Conservation (phyloP, 805 yeast genomes). For the Naumovozyma dairenensis region DNA sequence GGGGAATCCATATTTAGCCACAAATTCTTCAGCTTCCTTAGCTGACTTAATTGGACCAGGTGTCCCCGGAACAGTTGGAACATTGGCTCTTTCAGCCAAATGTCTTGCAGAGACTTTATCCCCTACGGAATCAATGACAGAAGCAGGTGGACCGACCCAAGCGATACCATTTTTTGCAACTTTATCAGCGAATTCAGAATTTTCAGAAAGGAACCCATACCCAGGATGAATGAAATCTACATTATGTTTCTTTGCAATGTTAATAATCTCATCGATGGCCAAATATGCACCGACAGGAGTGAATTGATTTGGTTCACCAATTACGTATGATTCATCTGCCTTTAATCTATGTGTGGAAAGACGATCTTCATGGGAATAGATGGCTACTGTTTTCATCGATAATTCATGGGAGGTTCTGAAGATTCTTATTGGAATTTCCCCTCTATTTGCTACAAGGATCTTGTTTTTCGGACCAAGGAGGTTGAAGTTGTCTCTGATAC, state of each 20-base stretch:
- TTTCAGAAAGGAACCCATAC: slow-evolving; percentile 80
- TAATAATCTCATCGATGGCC: slow-evolving; percentile 86
- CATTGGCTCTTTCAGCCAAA: slow-evolving; percentile 66
- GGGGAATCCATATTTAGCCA: slow-evolving; percentile 76
- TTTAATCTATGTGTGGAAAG: slow-evolving; percentile 88
- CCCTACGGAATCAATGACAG: slow-evolving; percentile 85
- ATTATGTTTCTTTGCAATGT: slow-evolving; percentile 62
- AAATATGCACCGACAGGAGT: slow-evolving; percentile 92
- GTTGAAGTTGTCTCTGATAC: slow-evolving; percentile 19
- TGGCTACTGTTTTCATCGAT: slow-evolving; percentile 92
- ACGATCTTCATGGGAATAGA: slow-evolving; percentile 90
- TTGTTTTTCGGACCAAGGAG: slow-evolving; percentile 35
- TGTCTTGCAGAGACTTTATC: slow-evolving; percentile 89
- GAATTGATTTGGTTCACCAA: slow-evolving; percentile 64
- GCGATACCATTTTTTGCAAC: slow-evolving; percentile 82
- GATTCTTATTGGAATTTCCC: slow-evolving; percentile 75
- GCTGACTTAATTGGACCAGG: slow-evolving; percentile 83
- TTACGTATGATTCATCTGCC: slow-evolving; percentile 85
- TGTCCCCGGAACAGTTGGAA: slow-evolving; percentile 94
- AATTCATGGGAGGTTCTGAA: slow-evolving; percentile 95
- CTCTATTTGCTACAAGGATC: slow-evolving; percentile 71
- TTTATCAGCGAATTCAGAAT: slow-evolving; percentile 83
- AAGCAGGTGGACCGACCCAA: slow-evolving; percentile 88
- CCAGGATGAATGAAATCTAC: slow-evolving; percentile 89
- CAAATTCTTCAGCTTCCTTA: slow-evolving; percentile 69